Base-by-base conservation (phyloP, 352 stramenopile species). In the Globisporangium barbulae region DNA sequence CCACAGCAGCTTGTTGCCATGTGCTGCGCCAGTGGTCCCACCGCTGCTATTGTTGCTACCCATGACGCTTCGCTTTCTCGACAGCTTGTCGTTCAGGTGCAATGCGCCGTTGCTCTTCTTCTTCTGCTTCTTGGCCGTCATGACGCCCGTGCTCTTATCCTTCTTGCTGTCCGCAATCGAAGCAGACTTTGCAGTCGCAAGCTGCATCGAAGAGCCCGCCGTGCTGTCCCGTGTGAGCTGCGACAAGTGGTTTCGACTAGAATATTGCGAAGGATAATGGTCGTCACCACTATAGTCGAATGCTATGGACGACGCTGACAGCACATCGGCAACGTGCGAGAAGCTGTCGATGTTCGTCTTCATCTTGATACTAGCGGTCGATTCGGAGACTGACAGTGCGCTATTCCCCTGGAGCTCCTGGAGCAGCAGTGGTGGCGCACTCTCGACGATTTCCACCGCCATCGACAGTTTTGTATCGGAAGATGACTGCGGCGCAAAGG, bases 311-410 rank as follows among this genome's bases (percentile, higher is more conserved):
- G 41, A 25, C 4, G 31, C 31, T 9, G 52, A n/a, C 31, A 25
- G 17, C 50, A 61, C 3, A 13, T 83, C 71, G 1, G 65, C 19
- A 13, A 86, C 67, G 15, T 55, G 68, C 1, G 75, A 76, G 48
- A 86, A 86, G 7, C 59, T 79, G 47, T 84, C 73, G 12, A 84
- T 53, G n/a, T 79, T 84, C 0, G 73, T 74, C 52, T 82, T 82
- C 60, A 72, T 67, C 35, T 66, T 63, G 52, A 75, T 33, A 28
- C 31, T 62, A 9, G 54, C 44, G 21, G 21, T 8, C 19, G 21
- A 41, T n/a, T 28, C 42, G 6, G 50, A 53, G 9, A 47, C 49
- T 55, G 49, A 53, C n/a, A 50, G 44, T 2, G n/a, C 44, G 10
- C 44, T 50, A 8, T 45, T 56, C 47, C 41, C 69, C 12, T 28